A percentile compares a stretch with the other conserved stretches of the same genome.
Conservation (phyloP, 495 filamentous ascomycete genomes). For the Staphylotrichum tortipilum region DNA sequence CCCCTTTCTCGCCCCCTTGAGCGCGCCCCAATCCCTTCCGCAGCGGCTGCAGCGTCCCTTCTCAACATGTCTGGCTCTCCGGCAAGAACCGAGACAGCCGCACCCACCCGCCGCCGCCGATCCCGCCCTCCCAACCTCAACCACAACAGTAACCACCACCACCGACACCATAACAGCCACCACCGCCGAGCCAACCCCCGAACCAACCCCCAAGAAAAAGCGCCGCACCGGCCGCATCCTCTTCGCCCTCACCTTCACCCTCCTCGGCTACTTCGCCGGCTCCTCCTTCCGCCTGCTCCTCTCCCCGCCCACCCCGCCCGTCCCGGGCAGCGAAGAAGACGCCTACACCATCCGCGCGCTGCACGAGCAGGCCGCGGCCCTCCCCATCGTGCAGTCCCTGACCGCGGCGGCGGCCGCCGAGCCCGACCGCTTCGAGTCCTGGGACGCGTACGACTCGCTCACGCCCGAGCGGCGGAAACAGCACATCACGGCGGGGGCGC, state of each 20-base stretch:
- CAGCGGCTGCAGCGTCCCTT: not conserved
- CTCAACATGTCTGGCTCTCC: not conserved
- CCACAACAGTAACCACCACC: not conserved
- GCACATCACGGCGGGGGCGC: conserved; percentile 37
- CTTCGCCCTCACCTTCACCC: conserved; percentile 27
- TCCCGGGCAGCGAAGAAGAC: conserved; percentile 29
- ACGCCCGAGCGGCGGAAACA: conserved; percentile 27
- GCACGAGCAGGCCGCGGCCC: conserved; percentile 26
- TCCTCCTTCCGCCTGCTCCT: conserved; percentile 26
- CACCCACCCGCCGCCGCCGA: not conserved
- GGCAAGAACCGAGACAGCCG: not conserved
- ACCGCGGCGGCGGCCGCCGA: conserved; percentile 42
- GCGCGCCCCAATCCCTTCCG: not conserved
- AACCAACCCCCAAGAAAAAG: conserved; percentile 43
- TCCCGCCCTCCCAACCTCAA: not conserved
- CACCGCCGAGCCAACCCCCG: not conserved
- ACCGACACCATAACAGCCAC: not conserved
- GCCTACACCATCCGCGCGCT: conserved; percentile 20
- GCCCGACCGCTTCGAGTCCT: no score
- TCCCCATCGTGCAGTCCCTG: conserved; percentile 48
- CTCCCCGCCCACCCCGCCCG: conserved; percentile 27
- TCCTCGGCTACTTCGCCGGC: conserved; percentile 30
- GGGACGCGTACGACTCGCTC: conserved; percentile 49
- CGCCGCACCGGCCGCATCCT: conserved; percentile 10
- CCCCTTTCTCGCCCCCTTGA: no score